phyloP scores from a whole-genome alignment of 139 green algal species.

The Pseudopediastrum boryanum region DNA sequence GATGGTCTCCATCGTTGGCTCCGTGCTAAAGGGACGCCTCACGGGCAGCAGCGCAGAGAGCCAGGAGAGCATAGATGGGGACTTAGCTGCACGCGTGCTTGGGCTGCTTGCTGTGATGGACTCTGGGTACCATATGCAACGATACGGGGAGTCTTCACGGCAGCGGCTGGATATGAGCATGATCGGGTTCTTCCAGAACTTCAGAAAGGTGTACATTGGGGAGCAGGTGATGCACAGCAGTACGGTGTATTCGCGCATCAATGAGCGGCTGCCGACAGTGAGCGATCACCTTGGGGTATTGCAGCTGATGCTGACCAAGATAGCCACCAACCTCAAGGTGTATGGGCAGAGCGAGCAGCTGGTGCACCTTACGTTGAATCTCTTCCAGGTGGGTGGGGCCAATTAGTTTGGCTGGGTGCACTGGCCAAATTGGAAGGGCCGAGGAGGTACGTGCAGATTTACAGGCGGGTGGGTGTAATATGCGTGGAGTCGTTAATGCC shows the following conservation, averaged over 20 bases:
- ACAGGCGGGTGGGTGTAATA: no score
- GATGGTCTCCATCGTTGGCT: conserved; percentile 95
- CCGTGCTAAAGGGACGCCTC: conserved; percentile 87
- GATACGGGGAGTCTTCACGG: conserved; percentile 72
- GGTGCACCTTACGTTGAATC: conserved; percentile 83
- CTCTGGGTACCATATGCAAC: conserved; percentile 38
- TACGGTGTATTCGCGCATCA: conserved; percentile 92
- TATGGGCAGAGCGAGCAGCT: conserved; percentile 84
- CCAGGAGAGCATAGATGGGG: conserved; percentile 93
- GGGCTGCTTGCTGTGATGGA: conserved; percentile 68
- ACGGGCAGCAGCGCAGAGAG: conserved; percentile 70
- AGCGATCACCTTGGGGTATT: conserved; percentile 89
- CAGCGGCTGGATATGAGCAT: conserved; percentile 93
- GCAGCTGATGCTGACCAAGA: conserved; percentile 89
- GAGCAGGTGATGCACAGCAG: conserved; percentile 95
- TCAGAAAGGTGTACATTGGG: conserved; percentile 96
- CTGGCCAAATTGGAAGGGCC: no score
- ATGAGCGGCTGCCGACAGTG: conserved; percentile 77
- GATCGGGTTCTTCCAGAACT: conserved; percentile 95
- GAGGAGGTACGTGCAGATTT: no score
- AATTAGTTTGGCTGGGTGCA: no score
- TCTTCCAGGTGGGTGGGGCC: conserved; percentile 82
- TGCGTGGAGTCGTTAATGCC: no score
- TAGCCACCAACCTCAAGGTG: conserved; percentile 89
- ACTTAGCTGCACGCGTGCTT: conserved; percentile 89